Evolutionary conservation across 2,329 filamentous ascomycete genomes (phyloP).

Genomic region (Ascochyta lentis): DNA sequence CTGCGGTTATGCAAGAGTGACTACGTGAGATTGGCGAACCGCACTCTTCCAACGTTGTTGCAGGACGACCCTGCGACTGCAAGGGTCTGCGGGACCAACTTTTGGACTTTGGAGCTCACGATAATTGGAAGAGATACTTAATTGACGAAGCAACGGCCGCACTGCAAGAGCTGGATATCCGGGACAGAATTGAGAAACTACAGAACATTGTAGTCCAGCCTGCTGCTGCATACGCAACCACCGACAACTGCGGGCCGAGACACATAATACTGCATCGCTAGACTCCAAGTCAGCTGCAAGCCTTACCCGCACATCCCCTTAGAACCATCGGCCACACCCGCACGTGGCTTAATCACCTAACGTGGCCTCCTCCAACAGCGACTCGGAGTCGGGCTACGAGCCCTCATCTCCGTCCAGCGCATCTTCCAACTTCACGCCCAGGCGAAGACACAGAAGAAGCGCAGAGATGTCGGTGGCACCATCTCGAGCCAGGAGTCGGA

Average conservation of each 20-base stretch:
- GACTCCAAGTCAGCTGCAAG: constrained; percentile 9
- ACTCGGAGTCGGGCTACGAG: constrained; percentile 31
- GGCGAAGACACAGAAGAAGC: constrained; percentile 20
- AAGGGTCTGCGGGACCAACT: constrained; percentile 1
- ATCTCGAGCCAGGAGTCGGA: constrained; percentile 38
- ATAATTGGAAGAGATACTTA: background rate
- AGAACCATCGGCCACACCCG: constrained; percentile 7
- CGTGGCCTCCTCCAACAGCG: constrained; percentile 30
- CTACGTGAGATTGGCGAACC: constrained; percentile 13
- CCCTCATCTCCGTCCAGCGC: constrained; percentile 25
- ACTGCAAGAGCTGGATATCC: constrained; percentile 1
- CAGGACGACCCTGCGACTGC: constrained; percentile 4
- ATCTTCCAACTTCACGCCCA: constrained; percentile 28
- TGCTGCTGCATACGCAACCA: background rate
- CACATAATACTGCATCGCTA: constrained; percentile 2
- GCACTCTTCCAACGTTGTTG: constrained; percentile 10
- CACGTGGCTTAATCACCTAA: constrained; percentile 20
- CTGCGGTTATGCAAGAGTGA: constrained; percentile 14
- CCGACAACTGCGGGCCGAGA: background rate
- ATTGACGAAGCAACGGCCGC: constrained; percentile 10
- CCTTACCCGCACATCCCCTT: background rate
- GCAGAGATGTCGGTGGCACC: constrained; percentile 36
- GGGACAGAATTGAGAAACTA: background rate
- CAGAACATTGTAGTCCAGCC: background rate
- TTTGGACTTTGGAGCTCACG: constrained; percentile 7